Evolutionary conservation across 495 filamentous ascomycete genomes (phyloP), one percentile per base, ranked within the genome.

Genomic region (Daldinia caldariorum): DNA sequence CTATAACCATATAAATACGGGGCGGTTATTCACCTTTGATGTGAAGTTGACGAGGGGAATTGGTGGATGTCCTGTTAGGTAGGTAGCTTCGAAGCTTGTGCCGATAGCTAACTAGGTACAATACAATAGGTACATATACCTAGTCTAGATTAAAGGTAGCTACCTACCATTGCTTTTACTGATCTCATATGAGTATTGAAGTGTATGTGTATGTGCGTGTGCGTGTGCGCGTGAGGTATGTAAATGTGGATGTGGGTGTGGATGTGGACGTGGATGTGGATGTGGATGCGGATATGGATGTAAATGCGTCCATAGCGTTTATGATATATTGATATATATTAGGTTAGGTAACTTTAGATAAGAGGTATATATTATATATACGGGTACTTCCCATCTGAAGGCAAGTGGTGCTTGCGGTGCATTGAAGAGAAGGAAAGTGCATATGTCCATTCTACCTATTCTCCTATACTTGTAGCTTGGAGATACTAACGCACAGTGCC

Each of bases 61-160:
- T 26, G 66, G 45, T 14, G n/a, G 37, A 53, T 32, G 56, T 20
- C 45, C 45, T 37, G 43, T n/a, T n/a, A n/a, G n/a, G n/a, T n/a
- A n/a, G n/a, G n/a, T 51, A 69, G 54, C 54, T 60, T 55, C 8
- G 37, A 64, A 65, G 51, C 63, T 66, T 66, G 45, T 45, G 47
- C 32, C 56, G 63, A 35, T n/a, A 26, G 13, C 26, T 26, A 26
- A 26, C 26, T 26, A 3, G 26, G 26, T 26, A 26, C 26, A 26
- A 26, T 26, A 26, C 32, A 34, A 7, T 34, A 43, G 16, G 6
- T 47, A 45, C 41, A 45, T 45, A 45, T 43, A 38, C 9, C 9
- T 41, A 20, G 16, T 45, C 16, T 45, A 45, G 8, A n/a, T 45
- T 45, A 34, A 43, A 43, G 1, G 37, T 54, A 63, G 53, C 38